phyloP scores from a whole-genome alignment of 495 filamentous ascomycete genomes.

The Astrothelium subdiscretum region DNA sequence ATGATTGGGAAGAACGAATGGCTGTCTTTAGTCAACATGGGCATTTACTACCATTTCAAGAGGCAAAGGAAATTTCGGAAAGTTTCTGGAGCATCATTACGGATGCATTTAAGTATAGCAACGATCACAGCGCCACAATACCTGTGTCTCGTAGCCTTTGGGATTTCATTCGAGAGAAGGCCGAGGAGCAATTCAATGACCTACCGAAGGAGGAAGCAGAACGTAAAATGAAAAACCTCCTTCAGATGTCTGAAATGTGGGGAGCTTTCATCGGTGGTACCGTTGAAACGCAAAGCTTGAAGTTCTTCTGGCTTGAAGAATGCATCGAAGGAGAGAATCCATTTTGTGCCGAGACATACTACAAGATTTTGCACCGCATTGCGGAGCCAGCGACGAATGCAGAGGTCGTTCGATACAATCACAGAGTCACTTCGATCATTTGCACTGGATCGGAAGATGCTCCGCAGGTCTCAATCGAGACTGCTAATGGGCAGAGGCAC shows the following conservation, averaged over 20 bases:
- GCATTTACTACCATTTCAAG: slow-evolving; percentile 37
- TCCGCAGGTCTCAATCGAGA: slow-evolving; percentile 42
- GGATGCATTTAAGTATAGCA: slow-evolving; percentile 70
- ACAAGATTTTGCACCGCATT: slow-evolving; percentile 57
- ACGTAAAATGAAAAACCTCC: slow-evolving; percentile 40
- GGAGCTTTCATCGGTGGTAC: slow-evolving; percentile 77
- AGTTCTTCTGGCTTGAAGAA: slow-evolving; percentile 92
- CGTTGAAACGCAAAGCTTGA: slow-evolving; percentile 68
- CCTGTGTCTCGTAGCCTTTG: slow-evolving; percentile 54
- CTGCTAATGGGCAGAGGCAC: slow-evolving; percentile 37
- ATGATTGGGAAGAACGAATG: slow-evolving; percentile 45
- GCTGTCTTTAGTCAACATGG: slow-evolving; percentile 55
- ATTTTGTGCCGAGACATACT: slow-evolving; percentile 80
- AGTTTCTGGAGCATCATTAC: slow-evolving; percentile 67
- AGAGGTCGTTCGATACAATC: slow-evolving; percentile 50
- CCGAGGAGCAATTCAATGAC: slow-evolving; percentile 28
- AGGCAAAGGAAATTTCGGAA: slow-evolving; percentile 43
- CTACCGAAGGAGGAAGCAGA: slow-evolving; percentile 24
- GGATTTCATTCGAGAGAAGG: slow-evolving; percentile 62
- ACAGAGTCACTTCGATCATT: slow-evolving; percentile 43
- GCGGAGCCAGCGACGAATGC: slow-evolving; percentile 49
- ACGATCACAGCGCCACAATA: slow-evolving; percentile 51
- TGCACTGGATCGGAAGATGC: slow-evolving; percentile 23
- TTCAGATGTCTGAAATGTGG: slow-evolving; percentile 67
- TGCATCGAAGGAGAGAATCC: slow-evolving; percentile 86